phyloP scores from a whole-genome alignment of 257 asterid genomes.

The Petrea volubilis region DNA sequence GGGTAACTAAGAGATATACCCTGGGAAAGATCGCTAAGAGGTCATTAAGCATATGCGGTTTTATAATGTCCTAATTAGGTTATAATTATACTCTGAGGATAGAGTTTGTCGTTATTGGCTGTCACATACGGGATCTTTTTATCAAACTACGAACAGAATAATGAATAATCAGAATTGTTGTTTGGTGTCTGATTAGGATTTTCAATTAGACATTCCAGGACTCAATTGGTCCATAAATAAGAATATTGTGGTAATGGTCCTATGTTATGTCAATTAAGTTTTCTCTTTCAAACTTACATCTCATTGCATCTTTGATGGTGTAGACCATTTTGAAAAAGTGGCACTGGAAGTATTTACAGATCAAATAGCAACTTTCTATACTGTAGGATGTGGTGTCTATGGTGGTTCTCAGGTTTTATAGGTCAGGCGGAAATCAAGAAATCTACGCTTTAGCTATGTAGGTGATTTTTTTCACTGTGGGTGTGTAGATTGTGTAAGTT shows the following conservation, averaged over 20 bases:
- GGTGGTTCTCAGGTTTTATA: background rate
- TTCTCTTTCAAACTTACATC: background rate
- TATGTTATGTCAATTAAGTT: too few species aligned
- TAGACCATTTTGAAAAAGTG: background rate
- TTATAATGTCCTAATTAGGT: background rate
- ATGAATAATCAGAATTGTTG: background rate
- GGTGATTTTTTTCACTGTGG: background rate
- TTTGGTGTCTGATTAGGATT: background rate
- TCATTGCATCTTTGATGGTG: background rate
- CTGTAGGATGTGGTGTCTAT: background rate
- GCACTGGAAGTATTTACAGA: background rate
- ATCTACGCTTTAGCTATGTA: background rate
- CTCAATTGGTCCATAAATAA: background rate
- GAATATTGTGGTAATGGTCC: background rate
- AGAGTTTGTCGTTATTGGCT: background rate
- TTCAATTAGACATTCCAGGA: background rate
- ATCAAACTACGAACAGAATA: background rate
- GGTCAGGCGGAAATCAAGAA: background rate
- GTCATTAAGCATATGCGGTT: background rate
- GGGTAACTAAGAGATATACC: background rate
- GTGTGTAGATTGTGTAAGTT: background rate
- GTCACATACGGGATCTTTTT: background rate
- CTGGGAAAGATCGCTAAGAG: background rate
- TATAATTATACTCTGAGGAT: background rate
- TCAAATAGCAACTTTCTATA: background rate